Base-by-base conservation (phyloP, 2,329 filamentous ascomycete genomes). In the Fusarium sp. region DNA sequence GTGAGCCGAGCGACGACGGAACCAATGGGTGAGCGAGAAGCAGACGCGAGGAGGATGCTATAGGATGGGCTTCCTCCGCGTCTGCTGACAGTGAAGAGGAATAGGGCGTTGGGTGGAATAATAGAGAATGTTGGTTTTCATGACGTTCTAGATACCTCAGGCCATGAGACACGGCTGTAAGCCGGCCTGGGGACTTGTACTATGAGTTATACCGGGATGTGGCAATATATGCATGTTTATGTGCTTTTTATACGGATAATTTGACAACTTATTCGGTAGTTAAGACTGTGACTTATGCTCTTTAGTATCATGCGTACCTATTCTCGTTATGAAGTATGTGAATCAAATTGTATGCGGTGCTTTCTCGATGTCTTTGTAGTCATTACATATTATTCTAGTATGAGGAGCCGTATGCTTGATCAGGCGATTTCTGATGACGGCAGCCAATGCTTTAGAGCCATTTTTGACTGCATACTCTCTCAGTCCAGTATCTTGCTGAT, bases 401-500 rank as follows among this genome's bases (percentile, higher is more conserved):
- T 8, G 13, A 11, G 7, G 21, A 22, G 14, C 10, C 11, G 4
- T 11, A 24, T 10, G 21, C 11, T 24, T 24, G 24, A 24, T 24
- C 24, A 24, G 24, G 7, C 7, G 24, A 24, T 7, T 24, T 24
- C 24, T 24, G 24, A 24, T 24, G 6, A 24, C 24, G 24, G 24
- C 7, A 24, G 31, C 31, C 14, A 14, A 33, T 33, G 19, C n/a
- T 7, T 11, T 5, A n/a, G 46, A 21, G 21, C 21, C 14, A 10
- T 6, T 11, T 15, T 6, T n/a, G 11, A 34, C 15, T 13, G 17
- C 4, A 9, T 5, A 1, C n/a, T 2, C 7, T 24, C 9, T 19
- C 43, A 75, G 28, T 58, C 62, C 2, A 85, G 70, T 26, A 87
- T 54, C 34, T 80, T 78, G 46, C 65, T 72, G 54, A 87, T 78